phyloP scores from a whole-genome alignment of 192 early-diverging fungal species.

The Glomus cerebriforme region DNA sequence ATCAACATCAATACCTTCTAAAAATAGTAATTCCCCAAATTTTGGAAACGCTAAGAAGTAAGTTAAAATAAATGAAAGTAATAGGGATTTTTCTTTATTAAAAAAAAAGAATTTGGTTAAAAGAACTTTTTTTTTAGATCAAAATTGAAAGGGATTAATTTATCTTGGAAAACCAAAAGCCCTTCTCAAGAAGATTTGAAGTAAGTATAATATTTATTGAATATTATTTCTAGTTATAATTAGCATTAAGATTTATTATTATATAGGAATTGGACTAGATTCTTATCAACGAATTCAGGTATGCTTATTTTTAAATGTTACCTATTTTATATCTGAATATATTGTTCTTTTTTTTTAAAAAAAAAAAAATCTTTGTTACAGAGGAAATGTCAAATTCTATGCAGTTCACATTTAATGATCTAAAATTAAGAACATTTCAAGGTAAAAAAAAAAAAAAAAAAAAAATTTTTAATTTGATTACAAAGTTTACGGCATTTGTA shows the following conservation, averaged over 20 bases:
- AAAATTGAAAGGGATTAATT: constrained; percentile 16
- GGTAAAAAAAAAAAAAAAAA: constrained; percentile 46
- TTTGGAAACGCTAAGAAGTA: not conserved
- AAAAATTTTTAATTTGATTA: too few species aligned
- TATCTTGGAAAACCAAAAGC: constrained; percentile 19
- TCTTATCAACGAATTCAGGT: constrained; percentile 61
- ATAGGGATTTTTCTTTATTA: not conserved
- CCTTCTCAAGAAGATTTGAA: constrained; percentile 31
- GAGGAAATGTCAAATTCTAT: constrained; percentile 67
- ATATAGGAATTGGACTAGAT: constrained; percentile 62
- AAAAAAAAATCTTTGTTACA: constrained; percentile 16
- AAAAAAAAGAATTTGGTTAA: not conserved
- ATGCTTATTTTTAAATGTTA: not conserved
- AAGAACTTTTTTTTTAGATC: constrained; percentile 22
- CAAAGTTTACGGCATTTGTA: not conserved
- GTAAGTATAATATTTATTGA: not conserved
- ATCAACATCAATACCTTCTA: not conserved
- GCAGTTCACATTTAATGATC: constrained; percentile 66
- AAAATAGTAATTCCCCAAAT: not conserved
- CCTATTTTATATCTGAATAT: not conserved
- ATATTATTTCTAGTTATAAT: not conserved
- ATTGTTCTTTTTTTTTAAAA: not conserved
- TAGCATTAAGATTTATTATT: not conserved
- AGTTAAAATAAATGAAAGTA: not conserved
- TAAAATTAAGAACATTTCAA: constrained; percentile 59